Evolutionary conservation across 495 filamentous ascomycete species (phyloP), one percentile per base, ranked within the genome.

Genomic region (Trichocladium uniseriatum): DNA sequence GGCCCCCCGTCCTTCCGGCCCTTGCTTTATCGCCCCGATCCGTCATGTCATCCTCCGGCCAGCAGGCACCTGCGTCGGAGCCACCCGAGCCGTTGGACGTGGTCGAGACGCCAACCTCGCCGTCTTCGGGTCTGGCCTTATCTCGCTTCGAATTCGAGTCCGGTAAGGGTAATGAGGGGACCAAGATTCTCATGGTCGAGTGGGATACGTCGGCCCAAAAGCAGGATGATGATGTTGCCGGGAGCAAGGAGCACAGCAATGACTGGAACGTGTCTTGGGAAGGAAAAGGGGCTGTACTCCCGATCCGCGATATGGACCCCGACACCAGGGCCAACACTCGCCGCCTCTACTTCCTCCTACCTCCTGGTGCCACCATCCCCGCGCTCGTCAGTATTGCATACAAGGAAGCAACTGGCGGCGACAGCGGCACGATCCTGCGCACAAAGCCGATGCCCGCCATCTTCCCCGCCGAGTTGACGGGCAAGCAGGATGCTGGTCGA

Each of bases 81-180:
- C 49, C 51, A n/a, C n/a, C 41, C 27, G 60, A 57, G 35, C 41
- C 46, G 4, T 49, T 67, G 14, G 47, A 52, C 31, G 62, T 65
- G 16, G 57, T 70, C 29, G 69, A 68, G 39, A 70, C 70, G 20
- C 64, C 68, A 7, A 61, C 61, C 19, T 68, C 68, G 20, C 68
- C 69, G 1, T 65, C 69, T 16, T 70, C 70, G 20, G 53, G 48
- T 54, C 52, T 53, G 43, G 81, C 81, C 2, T 69, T 89, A 13
- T 85, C 85, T n/a, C 81, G 87, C 18, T 94, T 89, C 65, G 87
- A 91, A 60, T 89, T 90, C 56, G 84, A 89, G 62, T 71, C 81
- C 4, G 84, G 83, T 36, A 79, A 79, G 54, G 82, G 75, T 2
- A 86, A 86, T 55, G 86, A 89, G 32, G 87, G 86, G 8, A 89